Base-by-base conservation (phyloP, 371 early-diverging fungal species). In the Smittium culicis region DNA sequence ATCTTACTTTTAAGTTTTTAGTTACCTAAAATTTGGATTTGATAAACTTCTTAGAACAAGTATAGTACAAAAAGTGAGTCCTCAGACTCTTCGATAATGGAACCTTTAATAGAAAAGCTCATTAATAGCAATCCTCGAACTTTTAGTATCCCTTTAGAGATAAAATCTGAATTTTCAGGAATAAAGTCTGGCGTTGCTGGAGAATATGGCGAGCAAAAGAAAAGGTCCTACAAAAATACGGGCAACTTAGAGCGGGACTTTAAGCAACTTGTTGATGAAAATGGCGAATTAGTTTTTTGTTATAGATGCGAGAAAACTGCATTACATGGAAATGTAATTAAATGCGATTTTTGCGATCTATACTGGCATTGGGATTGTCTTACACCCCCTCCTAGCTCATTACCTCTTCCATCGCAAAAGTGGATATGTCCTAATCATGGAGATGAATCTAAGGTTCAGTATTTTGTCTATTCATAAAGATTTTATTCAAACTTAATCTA, bases 371-470 rank as follows among this genome's bases (percentile, higher is more conserved):
- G 90, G 69, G 93, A 93, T 70, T 94, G 94, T 73, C 70, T 90
- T 27, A 78, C 79, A 61, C 92, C 88, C 28, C 89, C 91, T 24
- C 73, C 88, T 69, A 75, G 85, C 14, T 69, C 73, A 11, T 74
- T 85, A 28, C 91, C 91, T 25, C 82, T 80, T 71, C 61, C 79
- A 11, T 71, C 73, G 32, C 76, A 75, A 34, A 83, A 82, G 66
- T 93, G 94, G 94, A 89, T 85, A 85, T 93, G 94, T 72, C 94
- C 94, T 2, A 85, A 82, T 66, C 94, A 93, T 73, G 85, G 78
- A n/a, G 91, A 92, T 59, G 82, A 85, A 58, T 74, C 77, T 1
- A 69, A 83, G 73, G 65, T 55, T 70, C 35, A 68, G 67, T n/a
- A 14, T 32, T 59, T 59, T 14, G 32, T 59, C 77, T 75, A 75